Evolutionary conservation across 1,139 yeast species (phyloP).

Genomic region (Protomyces pachydermus): DNA sequence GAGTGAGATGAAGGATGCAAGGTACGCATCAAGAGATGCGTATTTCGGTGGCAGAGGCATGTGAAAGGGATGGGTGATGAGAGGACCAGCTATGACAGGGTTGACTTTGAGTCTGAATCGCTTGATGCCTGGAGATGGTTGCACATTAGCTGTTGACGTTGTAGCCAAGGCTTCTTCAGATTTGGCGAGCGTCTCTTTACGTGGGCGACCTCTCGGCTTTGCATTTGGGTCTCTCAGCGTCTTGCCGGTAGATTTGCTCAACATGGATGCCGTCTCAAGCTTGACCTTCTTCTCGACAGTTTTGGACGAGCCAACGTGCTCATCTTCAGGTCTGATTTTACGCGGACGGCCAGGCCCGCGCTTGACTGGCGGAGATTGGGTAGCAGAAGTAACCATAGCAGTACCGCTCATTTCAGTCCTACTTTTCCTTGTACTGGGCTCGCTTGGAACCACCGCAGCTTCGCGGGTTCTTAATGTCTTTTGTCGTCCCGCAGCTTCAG

Average conservation of each 20-base stretch:
- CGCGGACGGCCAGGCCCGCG: not conserved
- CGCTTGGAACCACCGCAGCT: not conserved
- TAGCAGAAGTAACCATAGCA: not conserved
- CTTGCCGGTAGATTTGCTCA: too few species aligned
- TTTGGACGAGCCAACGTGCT: too few species aligned
- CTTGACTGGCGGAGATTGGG: not conserved
- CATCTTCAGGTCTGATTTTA: not conserved
- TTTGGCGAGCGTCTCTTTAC: constrained; percentile 6
- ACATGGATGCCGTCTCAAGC: not conserved
- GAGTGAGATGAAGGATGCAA: constrained; percentile 52
- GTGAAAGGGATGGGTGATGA: constrained; percentile 76
- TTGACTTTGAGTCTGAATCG: constrained; percentile 6
- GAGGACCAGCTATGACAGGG: constrained; percentile 40
- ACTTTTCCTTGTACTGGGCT: not conserved
- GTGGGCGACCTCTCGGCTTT: constrained; percentile 26
- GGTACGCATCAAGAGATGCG: constrained; percentile 44
- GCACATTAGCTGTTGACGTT: not conserved
- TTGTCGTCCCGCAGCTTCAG: not conserved
- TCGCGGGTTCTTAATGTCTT: not conserved
- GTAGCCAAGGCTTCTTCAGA: constrained; percentile 12
- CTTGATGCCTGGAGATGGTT: not conserved
- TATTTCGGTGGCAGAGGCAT: constrained; percentile 44
- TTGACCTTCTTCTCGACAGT: not conserved
- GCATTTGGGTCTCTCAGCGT: not conserved
- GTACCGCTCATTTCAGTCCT: too few species aligned